phyloP scores from a whole-genome alignment of 2,329 filamentous ascomycete genomes.

The Penicillium glabrum region DNA sequence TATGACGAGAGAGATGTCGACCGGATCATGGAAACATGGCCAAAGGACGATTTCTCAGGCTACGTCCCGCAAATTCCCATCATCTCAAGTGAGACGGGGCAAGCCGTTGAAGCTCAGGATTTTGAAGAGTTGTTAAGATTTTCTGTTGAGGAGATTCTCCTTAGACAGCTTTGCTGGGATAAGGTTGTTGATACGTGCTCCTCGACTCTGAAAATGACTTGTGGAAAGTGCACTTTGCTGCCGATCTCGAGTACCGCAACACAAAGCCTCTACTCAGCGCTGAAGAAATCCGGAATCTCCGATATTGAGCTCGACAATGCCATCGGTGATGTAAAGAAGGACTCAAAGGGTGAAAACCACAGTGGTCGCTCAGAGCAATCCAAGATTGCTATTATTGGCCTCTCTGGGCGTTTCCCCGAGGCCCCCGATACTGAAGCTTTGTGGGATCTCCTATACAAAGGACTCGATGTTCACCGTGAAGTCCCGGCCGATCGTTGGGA shows the following conservation, averaged over 20 bases:
- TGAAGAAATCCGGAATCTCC: slow-evolving; percentile 30
- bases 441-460: slow-evolving; percentile 73
- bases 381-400: slow-evolving; percentile 83
- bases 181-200: slow-evolving; percentile 37
- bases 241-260: slow-evolving; percentile 34
- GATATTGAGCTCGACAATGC: slow-evolving; percentile 27
- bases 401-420: slow-evolving; percentile 75
- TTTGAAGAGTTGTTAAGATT: slow-evolving; percentile 33
- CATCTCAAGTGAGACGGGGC: slow-evolving; percentile 40
- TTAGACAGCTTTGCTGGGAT: slow-evolving; percentile 43
- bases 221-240: slow-evolving; percentile 24
- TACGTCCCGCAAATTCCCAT: slow-evolving; percentile 35
- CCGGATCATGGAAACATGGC: slow-evolving; percentile 47
- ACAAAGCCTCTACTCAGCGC: slow-evolving; percentile 30
- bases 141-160: slow-evolving; percentile 39
- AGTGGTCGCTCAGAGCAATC: slow-evolving; percentile 43
- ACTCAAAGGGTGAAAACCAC: slow-evolving; percentile 19
- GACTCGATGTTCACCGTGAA: slow-evolving; percentile 66
- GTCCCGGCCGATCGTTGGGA: slow-evolving; percentile 71
- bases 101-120: slow-evolving; percentile 28
- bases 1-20: slow-evolving; percentile 53
- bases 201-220: slow-evolving; percentile 19
- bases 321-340: slow-evolving; percentile 27
- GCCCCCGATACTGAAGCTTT: slow-evolving; percentile 69
- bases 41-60: slow-evolving; percentile 26